phyloP scores from a whole-genome alignment of 345 rosid genomes.

The Eucalyptus pauciflora region DNA sequence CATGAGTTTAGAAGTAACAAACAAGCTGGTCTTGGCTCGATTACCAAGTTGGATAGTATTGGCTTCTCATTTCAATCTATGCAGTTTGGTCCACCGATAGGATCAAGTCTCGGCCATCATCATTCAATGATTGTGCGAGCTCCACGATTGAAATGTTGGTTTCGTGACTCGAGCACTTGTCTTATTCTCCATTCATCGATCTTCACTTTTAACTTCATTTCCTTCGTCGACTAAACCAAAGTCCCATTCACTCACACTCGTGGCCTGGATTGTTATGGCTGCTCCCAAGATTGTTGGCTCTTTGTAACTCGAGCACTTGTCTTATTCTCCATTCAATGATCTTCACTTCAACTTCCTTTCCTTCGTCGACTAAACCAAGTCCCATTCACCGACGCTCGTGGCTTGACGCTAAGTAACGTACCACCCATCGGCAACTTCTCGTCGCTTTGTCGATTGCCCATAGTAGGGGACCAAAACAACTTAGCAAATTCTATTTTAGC shows the following conservation, averaged over 20 bases:
- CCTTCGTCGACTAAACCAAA: not conserved
- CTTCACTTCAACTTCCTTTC: not conserved
- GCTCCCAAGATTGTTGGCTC: not conserved
- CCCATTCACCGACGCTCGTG: not conserved
- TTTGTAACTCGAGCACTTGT: not conserved
- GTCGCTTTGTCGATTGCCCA: not conserved
- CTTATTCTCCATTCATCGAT: not conserved
- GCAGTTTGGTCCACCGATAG: too few species aligned
- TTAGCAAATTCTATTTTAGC: not conserved
- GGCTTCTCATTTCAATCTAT: too few species aligned
- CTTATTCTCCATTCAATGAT: not conserved
- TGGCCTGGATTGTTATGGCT: not conserved
- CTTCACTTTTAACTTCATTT: not conserved
- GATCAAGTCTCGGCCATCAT: not conserved
- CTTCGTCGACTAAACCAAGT: not conserved
- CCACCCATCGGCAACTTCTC: not conserved
- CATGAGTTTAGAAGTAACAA: too few species aligned
- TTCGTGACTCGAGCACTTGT: not conserved
- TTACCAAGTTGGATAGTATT: too few species aligned
- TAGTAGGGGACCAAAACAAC: not conserved
- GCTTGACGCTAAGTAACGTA: not conserved
- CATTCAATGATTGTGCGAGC: too few species aligned
- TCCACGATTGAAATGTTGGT: not conserved
- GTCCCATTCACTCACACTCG: not conserved
- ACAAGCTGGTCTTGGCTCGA: too few species aligned